A percentile compares a stretch with the other conserved stretches of the same genome.
Conservation (phyloP, 257 asterid species). For the Solanum sejunctum region DNA sequence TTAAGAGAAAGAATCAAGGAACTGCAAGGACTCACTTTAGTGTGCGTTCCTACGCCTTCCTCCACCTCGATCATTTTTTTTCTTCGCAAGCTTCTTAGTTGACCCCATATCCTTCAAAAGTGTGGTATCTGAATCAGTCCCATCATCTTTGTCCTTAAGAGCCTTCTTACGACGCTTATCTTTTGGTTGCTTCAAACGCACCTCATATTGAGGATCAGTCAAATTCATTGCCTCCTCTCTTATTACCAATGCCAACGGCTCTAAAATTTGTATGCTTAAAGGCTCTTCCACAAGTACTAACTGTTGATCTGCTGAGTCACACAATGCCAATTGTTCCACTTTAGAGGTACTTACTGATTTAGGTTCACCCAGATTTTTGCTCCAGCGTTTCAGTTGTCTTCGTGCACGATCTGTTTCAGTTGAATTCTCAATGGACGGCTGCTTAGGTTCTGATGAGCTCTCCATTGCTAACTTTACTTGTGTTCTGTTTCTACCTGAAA, state of each 20-base stretch:
- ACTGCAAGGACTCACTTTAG: not conserved
- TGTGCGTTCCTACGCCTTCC: conserved; percentile 3
- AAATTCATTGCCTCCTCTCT: not conserved
- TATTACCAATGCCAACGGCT: not conserved
- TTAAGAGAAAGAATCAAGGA: not conserved
- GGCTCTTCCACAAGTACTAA: not conserved
- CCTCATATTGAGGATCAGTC: not conserved
- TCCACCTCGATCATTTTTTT: not conserved
- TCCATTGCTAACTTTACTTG: not conserved
- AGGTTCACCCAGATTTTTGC: not conserved
- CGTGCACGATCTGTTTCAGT: not conserved
- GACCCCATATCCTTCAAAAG: not conserved
- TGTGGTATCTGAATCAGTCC: not conserved
- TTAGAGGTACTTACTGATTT: not conserved
- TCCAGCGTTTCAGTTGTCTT: conserved; percentile 19
- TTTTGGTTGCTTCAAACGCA: not conserved
- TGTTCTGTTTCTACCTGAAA: not conserved
- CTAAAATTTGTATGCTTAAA: not conserved
- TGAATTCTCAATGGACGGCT: not conserved
- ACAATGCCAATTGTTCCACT: not conserved
- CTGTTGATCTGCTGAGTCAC: not conserved
- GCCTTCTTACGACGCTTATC: not conserved
- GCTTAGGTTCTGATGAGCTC: not conserved
- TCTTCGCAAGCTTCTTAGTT: not conserved
- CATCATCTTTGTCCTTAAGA: not conserved